Base-by-base conservation (phyloP, 139 green algal species). In the Coelastrella sp. region DNA sequence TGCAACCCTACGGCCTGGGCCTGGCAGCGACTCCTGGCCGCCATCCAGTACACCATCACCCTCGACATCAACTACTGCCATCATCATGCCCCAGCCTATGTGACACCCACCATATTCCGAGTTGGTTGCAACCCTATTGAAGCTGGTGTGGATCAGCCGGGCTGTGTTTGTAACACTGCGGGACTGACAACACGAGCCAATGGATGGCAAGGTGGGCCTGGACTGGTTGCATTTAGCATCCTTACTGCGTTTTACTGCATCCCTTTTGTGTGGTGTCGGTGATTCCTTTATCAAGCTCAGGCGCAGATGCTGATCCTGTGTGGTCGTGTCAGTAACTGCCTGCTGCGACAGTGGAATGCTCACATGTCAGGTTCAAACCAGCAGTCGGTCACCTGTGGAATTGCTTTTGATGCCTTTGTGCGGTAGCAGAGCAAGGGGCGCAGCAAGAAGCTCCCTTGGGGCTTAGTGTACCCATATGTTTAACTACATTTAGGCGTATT, bases 11-110 rank as follows among this genome's bases (percentile, higher is more conserved):
- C 76, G 59, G 76, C 76, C 6, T 82, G 76, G 76, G 76, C 76
- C 6, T 82, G 76, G 76, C 17, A 60, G 19, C 19, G 76, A 5
- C 5, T 82, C 5, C 23, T 60, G 5, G 76, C 76, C 6, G 47
- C 76, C n/a, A 60, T 82, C 76, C 13, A 82, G n/a, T 59, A n/a
- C 76, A 82, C 76, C 10, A 60, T 82, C n/a, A 3, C 76, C 19
- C 22, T 82, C 7, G 76, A 32, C 23, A 59, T 82, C 76, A 82
- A 82, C 76, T 82, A 82, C 76, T 82, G 76, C 76, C 76, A 82
- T 32, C 76, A 82, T 13, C 76, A 82, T 22, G 19, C 76, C 1
- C 76, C 76, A 17, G 19, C 19, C 8, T 82, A 60, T 19, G 76
- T 59, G 6, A 82, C 76, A 32, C 76, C 76, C 19, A 22, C 13